These are phyloP conservation scores for Asclepias syriaca DNA, from an alignment of 257 asterid genomes.

Conservation along the genomic window DNA sequence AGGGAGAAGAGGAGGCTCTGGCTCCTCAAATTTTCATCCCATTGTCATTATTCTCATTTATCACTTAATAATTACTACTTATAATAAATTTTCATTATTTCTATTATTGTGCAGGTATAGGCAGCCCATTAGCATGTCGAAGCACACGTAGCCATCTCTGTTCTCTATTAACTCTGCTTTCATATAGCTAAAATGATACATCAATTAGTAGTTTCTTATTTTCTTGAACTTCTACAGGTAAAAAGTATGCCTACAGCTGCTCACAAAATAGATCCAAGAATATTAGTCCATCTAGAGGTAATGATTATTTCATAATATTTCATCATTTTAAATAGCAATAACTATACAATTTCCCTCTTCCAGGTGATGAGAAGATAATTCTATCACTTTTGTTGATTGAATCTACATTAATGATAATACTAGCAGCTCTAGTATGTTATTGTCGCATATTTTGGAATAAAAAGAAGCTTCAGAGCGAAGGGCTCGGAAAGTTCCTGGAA, in stretches of 20 bases:
- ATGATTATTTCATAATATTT: conserved; percentile 2
- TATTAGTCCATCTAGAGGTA: conserved; percentile 53
- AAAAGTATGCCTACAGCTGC: conserved; percentile 71
- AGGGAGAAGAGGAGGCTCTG: not conserved
- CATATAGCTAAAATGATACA: not conserved
- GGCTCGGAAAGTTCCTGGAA: conserved; percentile 73
- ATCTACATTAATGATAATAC: conserved; percentile 47
- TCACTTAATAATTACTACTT: not conserved
- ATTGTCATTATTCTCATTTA: not conserved
- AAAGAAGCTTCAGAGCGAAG: conserved; percentile 61
- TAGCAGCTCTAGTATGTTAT: conserved; percentile 47
- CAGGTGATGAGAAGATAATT: conserved; percentile 67
- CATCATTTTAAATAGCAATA: not conserved
- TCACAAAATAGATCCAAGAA: conserved; percentile 46
- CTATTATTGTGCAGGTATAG: conserved; percentile 50
- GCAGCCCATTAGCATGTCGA: conserved; percentile 57
- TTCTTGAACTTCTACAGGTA: conserved; percentile 43
- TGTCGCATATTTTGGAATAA: conserved; percentile 84
- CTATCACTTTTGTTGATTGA: conserved; percentile 59
- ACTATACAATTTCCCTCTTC: conserved; percentile 8
- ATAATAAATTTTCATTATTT: not conserved
- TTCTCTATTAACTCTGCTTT: conserved; percentile 9
- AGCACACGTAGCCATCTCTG: conserved; percentile 48
- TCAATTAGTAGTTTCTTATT: not conserved
- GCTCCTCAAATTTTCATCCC: not conserved